These are phyloP conservation scores for Ogataea corticis DNA, from an alignment of 805 yeast genomes.

Conservation along the genomic window DNA sequence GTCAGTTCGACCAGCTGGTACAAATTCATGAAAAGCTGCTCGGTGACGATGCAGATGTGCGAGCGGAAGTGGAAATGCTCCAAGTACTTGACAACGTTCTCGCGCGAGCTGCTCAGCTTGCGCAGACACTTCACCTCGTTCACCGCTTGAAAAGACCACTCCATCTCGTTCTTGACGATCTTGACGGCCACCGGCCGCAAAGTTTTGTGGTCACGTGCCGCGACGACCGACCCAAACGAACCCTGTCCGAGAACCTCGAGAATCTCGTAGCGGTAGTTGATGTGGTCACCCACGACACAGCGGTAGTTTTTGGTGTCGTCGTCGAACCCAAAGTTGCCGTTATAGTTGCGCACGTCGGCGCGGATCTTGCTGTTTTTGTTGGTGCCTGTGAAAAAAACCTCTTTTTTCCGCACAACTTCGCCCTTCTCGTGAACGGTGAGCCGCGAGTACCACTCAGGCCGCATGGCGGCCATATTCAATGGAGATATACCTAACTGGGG, in stretches of 20 bases:
- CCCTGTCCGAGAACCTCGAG: constrained; percentile 67
- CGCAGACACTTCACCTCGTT: constrained; percentile 72
- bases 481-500: constrained; percentile 12
- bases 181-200: constrained; percentile 68
- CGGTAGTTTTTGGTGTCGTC: constrained; percentile 65
- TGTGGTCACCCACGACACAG: constrained; percentile 61
- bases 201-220: constrained; percentile 65
- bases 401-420: constrained; percentile 51
- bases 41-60: constrained; percentile 81
- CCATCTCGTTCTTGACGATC: constrained; percentile 69
- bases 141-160: constrained; percentile 76
- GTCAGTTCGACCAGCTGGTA: constrained; percentile 57
- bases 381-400: constrained; percentile 53
- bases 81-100: constrained; percentile 50
- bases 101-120: constrained; percentile 37
- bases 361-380: constrained; percentile 23
- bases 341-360: constrained; percentile 40
- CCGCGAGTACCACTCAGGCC: constrained; percentile 23
- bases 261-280: constrained; percentile 72
- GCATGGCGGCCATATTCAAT: constrained; percentile 16
- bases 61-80: constrained; percentile 79
- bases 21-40: constrained; percentile 64
- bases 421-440: constrained; percentile 60
- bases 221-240: constrained; percentile 77
- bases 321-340: constrained; percentile 68